Evolutionary conservation across 495 filamentous ascomycete genomes (phyloP).

Genomic region (Penicillium coffeae): DNA sequence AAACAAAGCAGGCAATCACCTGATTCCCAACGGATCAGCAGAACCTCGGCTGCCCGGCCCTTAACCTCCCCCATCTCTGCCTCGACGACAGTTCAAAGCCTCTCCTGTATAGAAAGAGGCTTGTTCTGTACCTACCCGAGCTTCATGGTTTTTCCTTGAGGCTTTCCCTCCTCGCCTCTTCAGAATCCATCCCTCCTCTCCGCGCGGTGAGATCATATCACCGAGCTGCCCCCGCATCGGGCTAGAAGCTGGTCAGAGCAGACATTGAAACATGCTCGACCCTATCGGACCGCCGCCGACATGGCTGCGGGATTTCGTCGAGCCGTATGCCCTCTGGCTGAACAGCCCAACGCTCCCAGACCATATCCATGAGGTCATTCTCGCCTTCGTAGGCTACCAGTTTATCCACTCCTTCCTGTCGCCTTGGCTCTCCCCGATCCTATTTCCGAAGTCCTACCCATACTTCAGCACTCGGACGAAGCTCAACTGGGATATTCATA

Average conservation of each 20-base stretch:
- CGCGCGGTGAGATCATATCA: not conserved
- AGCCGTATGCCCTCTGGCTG: slow-evolving; percentile 47
- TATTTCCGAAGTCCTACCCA: slow-evolving; percentile 72
- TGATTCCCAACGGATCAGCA: slow-evolving; percentile 16
- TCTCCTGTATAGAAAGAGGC: slow-evolving; percentile 8
- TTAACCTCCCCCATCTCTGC: not conserved
- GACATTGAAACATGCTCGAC: slow-evolving; percentile 43
- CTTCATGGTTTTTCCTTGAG: slow-evolving; percentile 12
- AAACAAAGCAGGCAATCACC: not conserved
- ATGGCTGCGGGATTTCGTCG: slow-evolving; percentile 38
- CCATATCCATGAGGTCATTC: slow-evolving; percentile 84
- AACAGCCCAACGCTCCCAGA: slow-evolving; percentile 67
- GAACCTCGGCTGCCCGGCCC: slow-evolving; percentile 12
- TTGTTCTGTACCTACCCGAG: slow-evolving; percentile 1
- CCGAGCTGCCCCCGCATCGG: slow-evolving; percentile 17
- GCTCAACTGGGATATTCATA: slow-evolving; percentile 95
- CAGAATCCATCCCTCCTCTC: slow-evolving; percentile 7
- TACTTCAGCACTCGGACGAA: slow-evolving; percentile 62
- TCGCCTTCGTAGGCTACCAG: slow-evolving; percentile 72
- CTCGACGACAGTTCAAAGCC: slow-evolving; percentile 13
- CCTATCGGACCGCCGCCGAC: slow-evolving; percentile 43
- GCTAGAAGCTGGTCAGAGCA: slow-evolving; percentile 10
- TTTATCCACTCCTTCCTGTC: slow-evolving; percentile 70
- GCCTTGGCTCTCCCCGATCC: slow-evolving; percentile 61
- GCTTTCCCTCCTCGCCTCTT: slow-evolving; percentile 1